Evolutionary conservation across 768 basidiomycete genomes (phyloP).

Genomic region (Rhodotorula kratochvilovae): DNA sequence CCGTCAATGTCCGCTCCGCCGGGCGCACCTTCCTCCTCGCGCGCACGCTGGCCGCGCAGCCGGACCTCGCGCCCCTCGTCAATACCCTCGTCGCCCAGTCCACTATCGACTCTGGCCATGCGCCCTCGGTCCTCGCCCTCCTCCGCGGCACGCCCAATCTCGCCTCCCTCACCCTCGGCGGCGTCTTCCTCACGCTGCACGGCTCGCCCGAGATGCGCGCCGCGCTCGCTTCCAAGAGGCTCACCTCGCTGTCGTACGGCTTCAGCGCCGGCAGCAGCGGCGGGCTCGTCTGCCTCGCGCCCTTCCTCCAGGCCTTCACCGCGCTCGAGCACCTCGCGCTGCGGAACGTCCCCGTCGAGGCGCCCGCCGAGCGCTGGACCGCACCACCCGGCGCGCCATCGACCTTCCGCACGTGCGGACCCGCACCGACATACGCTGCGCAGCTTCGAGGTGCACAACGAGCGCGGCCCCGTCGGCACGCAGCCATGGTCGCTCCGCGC

Average conservation of each 20-base stretch:
- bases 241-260: conserved; percentile 9
- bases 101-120: conserved; percentile 12
- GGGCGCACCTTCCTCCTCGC: conserved; percentile 17
- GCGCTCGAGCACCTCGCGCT: conserved; percentile 2
- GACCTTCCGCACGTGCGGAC: background rate
- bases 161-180: background rate
- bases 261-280: background rate
- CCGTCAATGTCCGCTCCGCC: conserved; percentile 14
- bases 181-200: background rate
- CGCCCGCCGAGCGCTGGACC: too few relatives aligned
- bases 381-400: background rate
- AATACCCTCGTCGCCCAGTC: background rate
- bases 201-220: background rate
- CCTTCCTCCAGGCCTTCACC: background rate
- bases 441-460: background rate
- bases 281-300: conserved; percentile 5
- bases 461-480: background rate
- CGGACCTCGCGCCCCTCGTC: background rate
- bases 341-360: background rate
- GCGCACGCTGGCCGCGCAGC: background rate
- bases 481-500: background rate
- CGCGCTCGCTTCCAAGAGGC: background rate
- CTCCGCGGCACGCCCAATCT: background rate
- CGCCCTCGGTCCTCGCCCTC: background rate
- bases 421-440: conserved; percentile 9